phyloP scores from a whole-genome alignment of 192 early-diverging fungal species.

The Borealophlyctis nickersoniae region DNA sequence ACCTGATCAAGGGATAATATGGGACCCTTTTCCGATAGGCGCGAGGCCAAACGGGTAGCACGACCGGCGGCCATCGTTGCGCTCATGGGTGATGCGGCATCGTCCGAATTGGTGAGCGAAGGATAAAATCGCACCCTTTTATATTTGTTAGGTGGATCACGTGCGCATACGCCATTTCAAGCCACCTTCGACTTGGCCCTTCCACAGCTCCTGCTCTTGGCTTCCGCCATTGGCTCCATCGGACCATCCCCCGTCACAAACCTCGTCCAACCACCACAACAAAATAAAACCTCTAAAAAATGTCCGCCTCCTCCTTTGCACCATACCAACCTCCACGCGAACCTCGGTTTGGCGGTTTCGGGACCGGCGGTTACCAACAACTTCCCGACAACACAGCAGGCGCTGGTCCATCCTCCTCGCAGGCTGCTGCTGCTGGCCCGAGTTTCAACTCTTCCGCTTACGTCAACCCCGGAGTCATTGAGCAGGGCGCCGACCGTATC shows the following conservation, averaged over 20 bases:
- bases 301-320: not conserved
- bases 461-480: not conserved
- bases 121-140: too few species aligned
- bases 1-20: conserved; percentile 16
- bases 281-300: too few species aligned
- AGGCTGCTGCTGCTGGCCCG: not conserved
- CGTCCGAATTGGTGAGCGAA: too few species aligned
- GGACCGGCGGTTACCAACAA: not conserved
- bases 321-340: not conserved
- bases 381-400: not conserved
- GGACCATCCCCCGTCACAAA: not conserved
- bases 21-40: not conserved
- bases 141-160: too few species aligned
- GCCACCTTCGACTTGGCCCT: too few species aligned
- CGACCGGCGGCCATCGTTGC: conserved; percentile 1
- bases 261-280: not conserved
- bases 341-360: not conserved
- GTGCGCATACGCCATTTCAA: too few species aligned
- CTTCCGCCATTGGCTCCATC: too few species aligned
- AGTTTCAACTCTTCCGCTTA: not conserved
- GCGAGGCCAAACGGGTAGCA: not conserved
- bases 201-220: too few species aligned
- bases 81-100: too few species aligned
- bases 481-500: conserved; percentile 45
- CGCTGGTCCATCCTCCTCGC: not conserved